A percentile compares a stretch with the other conserved stretches of the same genome.
Evolutionary conservation across 495 filamentous ascomycete species (phyloP).

Genomic region (Corynascus novoguineensis): DNA sequence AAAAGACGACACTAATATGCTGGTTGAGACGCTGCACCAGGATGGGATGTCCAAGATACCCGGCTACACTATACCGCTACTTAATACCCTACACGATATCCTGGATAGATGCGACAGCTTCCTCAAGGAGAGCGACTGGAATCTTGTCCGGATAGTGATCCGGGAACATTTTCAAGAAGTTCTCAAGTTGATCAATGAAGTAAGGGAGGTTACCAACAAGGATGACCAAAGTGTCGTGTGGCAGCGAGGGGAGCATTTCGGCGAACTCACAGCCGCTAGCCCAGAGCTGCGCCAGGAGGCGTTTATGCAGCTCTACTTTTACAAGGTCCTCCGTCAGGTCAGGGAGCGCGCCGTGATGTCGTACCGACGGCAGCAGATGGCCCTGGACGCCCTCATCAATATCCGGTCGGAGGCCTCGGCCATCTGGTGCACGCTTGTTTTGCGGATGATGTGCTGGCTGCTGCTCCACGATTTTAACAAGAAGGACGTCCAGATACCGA

Average conservation of each 20-base stretch:
- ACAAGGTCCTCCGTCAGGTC: slow-evolving; percentile 31
- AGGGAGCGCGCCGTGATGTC: slow-evolving; percentile 22
- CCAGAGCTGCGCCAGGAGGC: slow-evolving; percentile 37
- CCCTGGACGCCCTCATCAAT: slow-evolving; percentile 16
- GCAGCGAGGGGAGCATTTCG: slow-evolving; percentile 19
- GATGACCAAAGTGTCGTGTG: background rate
- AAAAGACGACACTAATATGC: slow-evolving; percentile 12
- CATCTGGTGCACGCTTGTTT: slow-evolving; percentile 45
- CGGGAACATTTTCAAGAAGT: slow-evolving; percentile 38
- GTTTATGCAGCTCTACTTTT: slow-evolving; percentile 42
- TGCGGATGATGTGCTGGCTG: slow-evolving; percentile 51
- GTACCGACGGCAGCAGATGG: slow-evolving; percentile 15
- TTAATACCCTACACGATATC: slow-evolving; percentile 35
- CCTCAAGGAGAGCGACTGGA: slow-evolving; percentile 20
- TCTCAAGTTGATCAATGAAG: slow-evolving; percentile 31
- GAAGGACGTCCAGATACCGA: slow-evolving; percentile 41
- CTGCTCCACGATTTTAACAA: slow-evolving; percentile 48
- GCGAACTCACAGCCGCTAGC: slow-evolving; percentile 32
- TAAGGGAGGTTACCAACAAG: background rate
- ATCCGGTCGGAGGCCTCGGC: slow-evolving; percentile 18
- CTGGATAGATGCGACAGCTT: slow-evolving; percentile 30
- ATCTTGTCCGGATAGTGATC: slow-evolving; percentile 30
- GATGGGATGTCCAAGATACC: slow-evolving; percentile 15
- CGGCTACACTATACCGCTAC: slow-evolving; percentile 26
- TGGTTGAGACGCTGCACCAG: background rate